These are phyloP conservation scores for Moniliophthora roreri DNA, from an alignment of 1,284 basidiomycete genomes.

Conservation along the genomic window DNA sequence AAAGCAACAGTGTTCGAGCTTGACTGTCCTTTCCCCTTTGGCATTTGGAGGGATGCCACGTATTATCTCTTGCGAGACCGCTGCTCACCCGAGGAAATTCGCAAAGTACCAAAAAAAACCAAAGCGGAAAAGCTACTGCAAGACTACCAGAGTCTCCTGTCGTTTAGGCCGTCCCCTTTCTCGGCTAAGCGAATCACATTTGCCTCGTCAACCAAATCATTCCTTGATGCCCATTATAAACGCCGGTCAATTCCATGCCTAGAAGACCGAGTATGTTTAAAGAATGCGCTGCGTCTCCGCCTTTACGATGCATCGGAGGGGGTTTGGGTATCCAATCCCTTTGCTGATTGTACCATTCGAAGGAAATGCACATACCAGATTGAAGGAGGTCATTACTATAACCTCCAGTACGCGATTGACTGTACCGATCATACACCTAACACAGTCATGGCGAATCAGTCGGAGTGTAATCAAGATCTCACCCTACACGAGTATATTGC, in stretches of 20 bases:
- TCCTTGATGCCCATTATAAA: neutral
- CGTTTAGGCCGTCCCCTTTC: neutral
- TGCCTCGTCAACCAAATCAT: neutral
- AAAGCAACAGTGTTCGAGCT: constrained; percentile 28
- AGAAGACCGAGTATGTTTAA: neutral
- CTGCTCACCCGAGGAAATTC: constrained; percentile 8
- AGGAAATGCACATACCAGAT: neutral
- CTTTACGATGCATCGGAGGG: neutral
- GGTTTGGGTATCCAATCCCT: neutral
- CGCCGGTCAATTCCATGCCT: neutral
- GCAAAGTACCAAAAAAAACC: neutral
- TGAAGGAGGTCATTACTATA: constrained; percentile 16
- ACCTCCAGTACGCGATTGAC: constrained; percentile 21
- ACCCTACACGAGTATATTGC: constrained; percentile 27
- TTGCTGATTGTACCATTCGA: neutral
- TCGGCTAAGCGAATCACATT: neutral
- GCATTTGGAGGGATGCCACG: constrained; percentile 26
- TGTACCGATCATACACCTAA: constrained; percentile 28
- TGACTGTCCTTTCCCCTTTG: constrained; percentile 21
- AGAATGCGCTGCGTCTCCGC: neutral
- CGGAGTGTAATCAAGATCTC: constrained; percentile 18
- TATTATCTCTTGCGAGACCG: constrained; percentile 20
- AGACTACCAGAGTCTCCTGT: neutral
- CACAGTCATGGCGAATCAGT: constrained; percentile 25
- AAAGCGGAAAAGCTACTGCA: neutral